Conservation (phyloP, 768 basidiomycete genomes). For the Suillus ampliporus region DNA sequence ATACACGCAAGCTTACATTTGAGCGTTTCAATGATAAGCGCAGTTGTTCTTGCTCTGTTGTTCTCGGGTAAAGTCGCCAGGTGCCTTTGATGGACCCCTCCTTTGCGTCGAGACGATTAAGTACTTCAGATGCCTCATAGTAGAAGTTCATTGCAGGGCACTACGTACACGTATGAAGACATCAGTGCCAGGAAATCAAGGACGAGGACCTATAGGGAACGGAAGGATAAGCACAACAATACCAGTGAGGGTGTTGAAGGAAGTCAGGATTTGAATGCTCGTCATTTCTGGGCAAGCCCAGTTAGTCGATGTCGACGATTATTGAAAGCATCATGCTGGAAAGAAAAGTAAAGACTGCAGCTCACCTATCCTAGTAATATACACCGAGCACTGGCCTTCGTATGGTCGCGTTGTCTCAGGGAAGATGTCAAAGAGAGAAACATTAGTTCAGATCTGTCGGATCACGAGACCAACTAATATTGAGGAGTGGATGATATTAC, state of each 20-base stretch:
- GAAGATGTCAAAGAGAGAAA: too few species aligned
- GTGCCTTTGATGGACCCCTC: conserved; percentile 90
- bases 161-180: conserved; percentile 29
- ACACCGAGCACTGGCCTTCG: too few species aligned
- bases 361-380: conserved; percentile 9
- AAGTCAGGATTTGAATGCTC: conserved; percentile 44
- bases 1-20: conserved; percentile 69
- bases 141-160: conserved; percentile 86
- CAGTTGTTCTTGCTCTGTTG: conserved; percentile 77
- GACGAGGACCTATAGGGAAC: conserved; percentile 21
- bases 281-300: conserved; percentile 54
- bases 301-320: conserved; percentile 95
- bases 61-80: conserved; percentile 76
- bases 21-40: conserved; percentile 91
- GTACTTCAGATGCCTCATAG: conserved; percentile 82
- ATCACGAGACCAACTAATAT: too few species aligned
- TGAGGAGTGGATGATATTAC: too few species aligned
- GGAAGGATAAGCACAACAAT: conserved; percentile 35
- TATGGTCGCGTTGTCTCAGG: too few species aligned
- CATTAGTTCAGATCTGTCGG: too few species aligned
- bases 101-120: conserved; percentile 87
- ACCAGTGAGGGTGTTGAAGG: conserved; percentile 12
- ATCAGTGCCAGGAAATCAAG: conserved; percentile 20
- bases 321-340: conserved; percentile 56
- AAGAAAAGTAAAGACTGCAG: conserved; percentile 25